Percentiles rank a stretch among this genome's conserved stretches.
These are phyloP conservation scores for Amaranthus hypochondriacus DNA, from an alignment of 148 eudicot species.

Conservation along the genomic window DNA sequence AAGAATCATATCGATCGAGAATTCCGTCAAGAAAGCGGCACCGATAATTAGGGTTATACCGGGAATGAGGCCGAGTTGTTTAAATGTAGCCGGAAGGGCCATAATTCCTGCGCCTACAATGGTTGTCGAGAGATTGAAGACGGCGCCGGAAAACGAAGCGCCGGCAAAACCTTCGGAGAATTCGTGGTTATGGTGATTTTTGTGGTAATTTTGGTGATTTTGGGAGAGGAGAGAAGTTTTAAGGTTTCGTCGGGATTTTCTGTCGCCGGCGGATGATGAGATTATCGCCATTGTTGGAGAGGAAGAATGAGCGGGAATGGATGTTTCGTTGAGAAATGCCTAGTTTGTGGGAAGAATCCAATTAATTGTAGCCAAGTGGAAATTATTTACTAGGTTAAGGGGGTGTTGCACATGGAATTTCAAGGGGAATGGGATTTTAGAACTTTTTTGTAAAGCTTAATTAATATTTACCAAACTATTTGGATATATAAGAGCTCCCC, in stretches of 20 bases:
- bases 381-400: too few relatives aligned
- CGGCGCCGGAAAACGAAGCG: conserved; percentile 71
- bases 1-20: conserved; percentile 53
- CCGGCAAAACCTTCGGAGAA: conserved; percentile 29
- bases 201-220: conserved; percentile 25
- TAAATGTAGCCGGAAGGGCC: conserved; percentile 78
- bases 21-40: conserved; percentile 51
- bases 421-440: too few relatives aligned
- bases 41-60: conserved; percentile 46
- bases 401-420: too few relatives aligned
- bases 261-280: conserved; percentile 6
- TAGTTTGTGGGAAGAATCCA: background rate
- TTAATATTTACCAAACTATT: too few relatives aligned
- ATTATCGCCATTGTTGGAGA: conserved; percentile 9
- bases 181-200: background rate
- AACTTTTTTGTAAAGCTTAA: too few relatives aligned
- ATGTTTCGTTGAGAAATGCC: background rate
- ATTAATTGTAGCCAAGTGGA: conserved; percentile 6
- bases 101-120: conserved; percentile 84
- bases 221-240: conserved; percentile 37
- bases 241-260: conserved; percentile 43
- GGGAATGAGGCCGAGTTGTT: conserved; percentile 53
- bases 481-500: too few relatives aligned
- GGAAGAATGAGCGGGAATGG: conserved; percentile 15
- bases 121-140: conserved; percentile 75